Percentiles rank a stretch among this genome's conserved stretches.
Conservation (phyloP, 2,329 filamentous ascomycete genomes). For the Hypoxylon sp. region DNA sequence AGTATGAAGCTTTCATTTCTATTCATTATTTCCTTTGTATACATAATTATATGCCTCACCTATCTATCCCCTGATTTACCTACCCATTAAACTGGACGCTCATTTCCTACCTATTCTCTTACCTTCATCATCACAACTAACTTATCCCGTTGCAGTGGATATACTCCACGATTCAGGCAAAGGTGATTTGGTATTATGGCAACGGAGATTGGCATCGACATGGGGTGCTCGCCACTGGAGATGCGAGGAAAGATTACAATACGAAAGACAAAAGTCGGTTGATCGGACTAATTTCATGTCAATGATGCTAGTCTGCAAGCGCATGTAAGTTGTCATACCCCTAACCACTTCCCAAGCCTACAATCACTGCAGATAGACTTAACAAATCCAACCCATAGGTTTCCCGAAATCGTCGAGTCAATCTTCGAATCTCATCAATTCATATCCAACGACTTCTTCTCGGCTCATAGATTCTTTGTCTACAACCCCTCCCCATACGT, state of each 20-base stretch:
- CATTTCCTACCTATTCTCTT: background rate
- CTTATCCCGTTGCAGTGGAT: conserved; percentile 36
- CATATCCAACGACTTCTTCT: conserved; percentile 44
- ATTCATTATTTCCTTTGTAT: background rate
- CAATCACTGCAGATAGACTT: too few relatives aligned
- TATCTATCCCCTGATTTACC: too few relatives aligned
- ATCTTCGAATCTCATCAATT: conserved; percentile 46
- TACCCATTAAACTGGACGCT: too few relatives aligned
- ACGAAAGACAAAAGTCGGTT: conserved; percentile 36
- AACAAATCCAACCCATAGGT: conserved; percentile 36
- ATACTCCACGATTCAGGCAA: conserved; percentile 25
- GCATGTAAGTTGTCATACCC: conserved; percentile 44
- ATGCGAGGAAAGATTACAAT: conserved; percentile 43
- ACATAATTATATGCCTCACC: too few relatives aligned
- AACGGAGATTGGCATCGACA: conserved; percentile 42
- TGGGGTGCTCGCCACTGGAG: conserved; percentile 48
- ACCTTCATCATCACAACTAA: background rate
- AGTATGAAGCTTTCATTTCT: conserved; percentile 25
- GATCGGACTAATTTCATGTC: conserved; percentile 41
- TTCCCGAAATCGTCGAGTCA: conserved; percentile 45
- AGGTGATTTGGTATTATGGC: conserved; percentile 42
- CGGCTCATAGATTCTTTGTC: conserved; percentile 44
- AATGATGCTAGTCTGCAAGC: conserved; percentile 46
- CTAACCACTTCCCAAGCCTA: too few relatives aligned
- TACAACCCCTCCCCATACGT: conserved; percentile 37